phyloP scores from a whole-genome alignment of 345 rosid genomes.

The Salix dunnii region DNA sequence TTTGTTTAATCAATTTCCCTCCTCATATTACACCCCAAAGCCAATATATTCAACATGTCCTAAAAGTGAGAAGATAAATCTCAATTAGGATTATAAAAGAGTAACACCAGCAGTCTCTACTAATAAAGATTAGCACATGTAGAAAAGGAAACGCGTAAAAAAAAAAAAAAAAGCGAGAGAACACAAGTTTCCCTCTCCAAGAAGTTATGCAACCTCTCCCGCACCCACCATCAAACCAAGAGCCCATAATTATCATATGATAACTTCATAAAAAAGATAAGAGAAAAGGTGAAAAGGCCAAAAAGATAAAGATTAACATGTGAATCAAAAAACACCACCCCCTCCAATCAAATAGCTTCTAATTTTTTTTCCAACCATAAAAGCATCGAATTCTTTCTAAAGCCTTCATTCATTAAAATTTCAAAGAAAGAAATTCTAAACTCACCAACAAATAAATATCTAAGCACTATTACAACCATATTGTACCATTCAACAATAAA shows the following conservation, averaged over 20 bases:
- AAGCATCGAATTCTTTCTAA: conserved; percentile 26
- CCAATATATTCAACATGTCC: not conserved
- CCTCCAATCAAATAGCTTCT: conserved; percentile 8
- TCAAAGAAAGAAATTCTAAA: too few relatives aligned
- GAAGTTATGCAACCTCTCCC: not conserved
- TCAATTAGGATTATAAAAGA: not conserved
- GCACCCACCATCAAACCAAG: conserved; percentile 15
- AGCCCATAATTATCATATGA: conserved; percentile 13
- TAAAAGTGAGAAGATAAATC: not conserved
- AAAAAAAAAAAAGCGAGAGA: not conserved
- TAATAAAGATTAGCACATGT: not conserved
- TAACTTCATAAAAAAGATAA: conserved; percentile 35
- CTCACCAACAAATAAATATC: not conserved
- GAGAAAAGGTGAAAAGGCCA: conserved; percentile 10
- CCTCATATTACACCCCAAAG: not conserved
- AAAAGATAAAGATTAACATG: conserved; percentile 16
- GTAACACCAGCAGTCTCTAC: not conserved
- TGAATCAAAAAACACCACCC: conserved; percentile 33
- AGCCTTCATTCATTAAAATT: not conserved
- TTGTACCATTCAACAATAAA: not conserved
- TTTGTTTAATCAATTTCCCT: not conserved
- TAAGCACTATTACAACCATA: not conserved
- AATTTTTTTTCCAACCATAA: conserved; percentile 12
- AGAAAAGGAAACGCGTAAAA: not conserved
- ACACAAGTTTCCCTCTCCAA: not conserved